Evolutionary conservation across 163 green algal species (phyloP).

Genomic region (Volvox carteri): DNA sequence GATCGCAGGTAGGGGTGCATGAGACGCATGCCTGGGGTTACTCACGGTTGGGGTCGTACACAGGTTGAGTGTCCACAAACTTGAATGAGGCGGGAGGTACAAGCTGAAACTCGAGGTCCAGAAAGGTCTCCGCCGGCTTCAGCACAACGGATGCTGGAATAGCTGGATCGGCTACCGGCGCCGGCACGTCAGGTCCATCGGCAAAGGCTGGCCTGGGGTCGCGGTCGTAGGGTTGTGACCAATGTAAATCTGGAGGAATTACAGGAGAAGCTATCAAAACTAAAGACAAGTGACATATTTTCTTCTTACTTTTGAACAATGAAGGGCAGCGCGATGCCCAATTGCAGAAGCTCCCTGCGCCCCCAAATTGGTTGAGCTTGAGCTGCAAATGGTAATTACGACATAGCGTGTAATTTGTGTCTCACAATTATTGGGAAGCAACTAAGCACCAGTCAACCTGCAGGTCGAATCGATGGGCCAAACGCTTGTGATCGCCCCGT

Average conservation of each 20-base stretch:
- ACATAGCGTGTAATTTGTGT: no score
- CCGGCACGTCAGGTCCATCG: neutral
- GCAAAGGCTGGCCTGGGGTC: slow-evolving; percentile 14
- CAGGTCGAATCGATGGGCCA: neutral
- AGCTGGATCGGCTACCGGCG: neutral
- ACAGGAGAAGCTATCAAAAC: no score
- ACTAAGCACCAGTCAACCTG: no score
- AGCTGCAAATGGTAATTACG: neutral
- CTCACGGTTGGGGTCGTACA: slow-evolving; percentile 49
- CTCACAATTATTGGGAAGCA: no score
- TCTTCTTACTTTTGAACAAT: neutral
- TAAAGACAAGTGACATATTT: no score
- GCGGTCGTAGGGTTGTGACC: neutral
- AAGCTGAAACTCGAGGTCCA: slow-evolving; percentile 42
- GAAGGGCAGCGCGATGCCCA: slow-evolving; percentile 33
- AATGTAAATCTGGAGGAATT: neutral
- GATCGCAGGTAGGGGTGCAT: neutral
- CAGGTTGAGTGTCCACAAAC: slow-evolving; percentile 44
- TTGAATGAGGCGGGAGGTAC: neutral
- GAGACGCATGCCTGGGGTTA: no score
- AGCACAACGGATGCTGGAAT: neutral
- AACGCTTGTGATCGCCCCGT: neutral
- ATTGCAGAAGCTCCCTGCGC: slow-evolving; percentile 24
- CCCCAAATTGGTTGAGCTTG: neutral
- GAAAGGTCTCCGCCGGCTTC: neutral